Evolutionary conservation across 495 filamentous ascomycete species (phyloP), one percentile per base, ranked within the genome.

Genomic region (Penicillium coffeae): DNA sequence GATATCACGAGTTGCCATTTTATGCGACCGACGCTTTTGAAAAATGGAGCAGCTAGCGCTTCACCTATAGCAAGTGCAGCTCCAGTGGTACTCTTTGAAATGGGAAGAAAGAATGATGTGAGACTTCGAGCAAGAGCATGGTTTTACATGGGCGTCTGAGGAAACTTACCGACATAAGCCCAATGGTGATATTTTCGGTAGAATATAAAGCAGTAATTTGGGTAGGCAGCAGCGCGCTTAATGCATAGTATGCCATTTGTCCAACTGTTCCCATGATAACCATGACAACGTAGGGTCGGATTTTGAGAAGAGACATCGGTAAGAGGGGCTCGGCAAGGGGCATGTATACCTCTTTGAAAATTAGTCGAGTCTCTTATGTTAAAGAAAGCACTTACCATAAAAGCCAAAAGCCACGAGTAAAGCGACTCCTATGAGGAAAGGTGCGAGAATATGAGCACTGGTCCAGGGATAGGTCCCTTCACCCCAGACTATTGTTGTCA

Each of bases 401-500:
- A 74, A 20, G 9, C 63, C 68, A 43, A 77, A 75, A 3, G 49
- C 63, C 19, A 73, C 50, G n/a, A 79, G 57, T 1, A 66, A 59
- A 12, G 66, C 48, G 14, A 57, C 59, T 6, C 76, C 74, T 30
- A 78, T 54, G 1, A 75, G 55, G 22, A 79, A 60, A 10, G 65
- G 60, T n/a, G 60, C 64, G 25, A 80, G 60, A 16, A 73, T 71
- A 27, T 74, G 64, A 8, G 65, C 67, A n/a, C 68, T 72, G 25
- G 63, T 63, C 77, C 76, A 78, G 0, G 73, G 63, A 58, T 81
- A 78, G 0, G 62, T 56, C 12, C 53, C 55, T 3, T 75, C 75
- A 19, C 75, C 77, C 73, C 76, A 78, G 35, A 58, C 54, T 58
- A 14, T 1, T 21, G 19, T 48, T 21, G 48, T 32, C 14, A 37